Conservation (phyloP, 129 eudicot species). For the Silybum marianum region DNA sequence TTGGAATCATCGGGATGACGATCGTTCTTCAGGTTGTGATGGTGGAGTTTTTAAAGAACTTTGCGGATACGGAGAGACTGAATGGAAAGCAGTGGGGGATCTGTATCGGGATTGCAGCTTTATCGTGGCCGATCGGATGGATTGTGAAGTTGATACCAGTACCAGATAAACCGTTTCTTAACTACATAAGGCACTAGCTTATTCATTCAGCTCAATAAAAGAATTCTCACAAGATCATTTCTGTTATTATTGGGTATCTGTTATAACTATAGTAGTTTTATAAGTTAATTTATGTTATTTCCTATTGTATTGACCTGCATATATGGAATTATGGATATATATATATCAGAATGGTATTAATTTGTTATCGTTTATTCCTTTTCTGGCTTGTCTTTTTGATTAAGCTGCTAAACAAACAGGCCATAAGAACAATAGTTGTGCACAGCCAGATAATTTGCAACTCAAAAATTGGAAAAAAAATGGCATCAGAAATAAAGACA, state of each 20-base stretch:
- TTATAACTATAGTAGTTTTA: neutral
- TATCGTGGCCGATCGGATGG: constrained; percentile 85
- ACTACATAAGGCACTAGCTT: constrained; percentile 36
- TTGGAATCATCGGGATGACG: constrained; percentile 75
- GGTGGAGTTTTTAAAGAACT: constrained; percentile 80
- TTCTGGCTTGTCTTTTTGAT: no score
- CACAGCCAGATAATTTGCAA: neutral
- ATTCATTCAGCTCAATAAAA: neutral
- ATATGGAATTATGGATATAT: no score
- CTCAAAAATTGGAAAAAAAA: neutral
- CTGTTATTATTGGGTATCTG: neutral
- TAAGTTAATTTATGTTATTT: constrained; percentile 1
- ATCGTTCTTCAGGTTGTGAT: constrained; percentile 75
- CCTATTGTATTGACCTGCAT: neutral
- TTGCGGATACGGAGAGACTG: constrained; percentile 74
- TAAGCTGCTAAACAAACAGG: no score
- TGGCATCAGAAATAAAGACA: neutral
- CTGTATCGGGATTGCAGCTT: constrained; percentile 63
- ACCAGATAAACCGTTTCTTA: constrained; percentile 55
- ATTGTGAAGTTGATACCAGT: constrained; percentile 77
- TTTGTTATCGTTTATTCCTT: no score
- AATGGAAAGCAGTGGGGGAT: constrained; percentile 69
- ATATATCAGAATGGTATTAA: neutral
- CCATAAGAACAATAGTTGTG: neutral
- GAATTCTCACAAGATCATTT: neutral